Evolutionary conservation across 2,329 filamentous ascomycete species (phyloP), one percentile per base, ranked within the genome.

Genomic region (Paecilomyces variotii): DNA sequence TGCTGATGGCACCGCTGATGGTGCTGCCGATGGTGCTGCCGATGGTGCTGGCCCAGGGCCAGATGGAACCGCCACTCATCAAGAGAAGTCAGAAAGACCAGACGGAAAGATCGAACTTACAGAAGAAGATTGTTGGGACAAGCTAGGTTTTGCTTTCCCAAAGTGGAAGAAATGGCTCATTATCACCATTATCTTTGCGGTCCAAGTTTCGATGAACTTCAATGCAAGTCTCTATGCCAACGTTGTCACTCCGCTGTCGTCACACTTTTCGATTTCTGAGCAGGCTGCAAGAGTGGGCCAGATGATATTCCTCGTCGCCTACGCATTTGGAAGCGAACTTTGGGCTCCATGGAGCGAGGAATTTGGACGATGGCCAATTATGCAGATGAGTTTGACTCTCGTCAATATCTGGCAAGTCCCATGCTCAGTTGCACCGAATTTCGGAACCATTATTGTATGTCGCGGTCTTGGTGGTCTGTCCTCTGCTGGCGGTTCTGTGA

Each of bases 331-430:
- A 19, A 93, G 90, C 69, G 90, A 94, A 73, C 80, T 93, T 0
- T 94, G 90, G 90, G 90, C 90, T 0, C 90, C 90, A 0, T 94
- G 89, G 87, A 89, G 85, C 26, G 90, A 94, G 70, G 90, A 94
- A 67, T 80, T 92, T 56, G 90, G 90, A 4, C 83, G 90, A 51
- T 88, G 85, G 80, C 87, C 87, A 1, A 82, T 92, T 54, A 80
- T 93, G 60, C 89, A 92, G 77, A 74, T 84, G 32, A 89, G 85
- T 49, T 75, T 93, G 58, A 80, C 88, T 60, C 76, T 94, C 14
- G 88, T 92, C 69, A 93, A 93, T 67, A 74, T 92, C 56, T 93
- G 84, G 82, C 87, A 90, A 64, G 71, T 91, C 0, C 86, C 86
- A 1, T 87, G 89, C 34, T 88, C 83, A 0, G 73, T 91, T 54